Conservation (phyloP, 768 basidiomycete genomes). For the Pleurotus ostreatus region DNA sequence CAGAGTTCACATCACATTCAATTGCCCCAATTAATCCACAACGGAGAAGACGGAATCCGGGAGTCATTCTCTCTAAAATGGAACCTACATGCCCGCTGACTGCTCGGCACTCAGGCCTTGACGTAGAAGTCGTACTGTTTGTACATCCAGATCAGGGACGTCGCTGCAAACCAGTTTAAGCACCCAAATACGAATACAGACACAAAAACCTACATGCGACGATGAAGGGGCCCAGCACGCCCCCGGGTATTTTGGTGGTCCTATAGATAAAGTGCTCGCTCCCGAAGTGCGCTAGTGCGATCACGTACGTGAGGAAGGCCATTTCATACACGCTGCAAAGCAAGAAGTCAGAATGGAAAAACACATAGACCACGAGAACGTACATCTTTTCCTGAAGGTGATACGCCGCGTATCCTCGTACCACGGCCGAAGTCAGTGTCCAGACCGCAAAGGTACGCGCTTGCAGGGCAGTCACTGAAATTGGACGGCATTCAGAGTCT, state of each 20-base stretch:
- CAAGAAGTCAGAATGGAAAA: conserved; percentile 9
- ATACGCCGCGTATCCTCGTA: conserved; percentile 87
- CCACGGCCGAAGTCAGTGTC: conserved; percentile 82
- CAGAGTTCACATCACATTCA: too few species aligned
- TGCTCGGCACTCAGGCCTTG: conserved; percentile 12
- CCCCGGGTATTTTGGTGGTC: conserved; percentile 57
- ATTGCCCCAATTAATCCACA: too few species aligned
- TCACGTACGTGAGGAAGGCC: conserved; percentile 80
- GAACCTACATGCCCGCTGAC: too few species aligned
- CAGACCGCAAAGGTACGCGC: conserved; percentile 88
- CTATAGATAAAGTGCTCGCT: conserved; percentile 84
- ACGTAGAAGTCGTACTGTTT: conserved; percentile 81
- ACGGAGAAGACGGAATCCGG: too few species aligned
- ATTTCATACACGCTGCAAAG: conserved; percentile 81
- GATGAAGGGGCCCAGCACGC: conserved; percentile 69
- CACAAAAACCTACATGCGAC: conserved; percentile 69
- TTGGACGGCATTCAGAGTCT: not conserved
- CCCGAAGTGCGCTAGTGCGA: conserved; percentile 87
- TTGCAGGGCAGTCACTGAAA: conserved; percentile 78
- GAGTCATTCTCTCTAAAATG: too few species aligned
- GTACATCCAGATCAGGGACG: conserved; percentile 82
- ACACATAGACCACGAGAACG: conserved; percentile 20
- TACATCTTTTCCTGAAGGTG: conserved; percentile 81
- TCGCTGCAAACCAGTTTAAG: conserved; percentile 36
- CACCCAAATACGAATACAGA: not conserved